These are phyloP conservation scores for Backusella parvicylindrica DNA, from an alignment of 192 early-diverging fungal genomes.

Conservation along the genomic window DNA sequence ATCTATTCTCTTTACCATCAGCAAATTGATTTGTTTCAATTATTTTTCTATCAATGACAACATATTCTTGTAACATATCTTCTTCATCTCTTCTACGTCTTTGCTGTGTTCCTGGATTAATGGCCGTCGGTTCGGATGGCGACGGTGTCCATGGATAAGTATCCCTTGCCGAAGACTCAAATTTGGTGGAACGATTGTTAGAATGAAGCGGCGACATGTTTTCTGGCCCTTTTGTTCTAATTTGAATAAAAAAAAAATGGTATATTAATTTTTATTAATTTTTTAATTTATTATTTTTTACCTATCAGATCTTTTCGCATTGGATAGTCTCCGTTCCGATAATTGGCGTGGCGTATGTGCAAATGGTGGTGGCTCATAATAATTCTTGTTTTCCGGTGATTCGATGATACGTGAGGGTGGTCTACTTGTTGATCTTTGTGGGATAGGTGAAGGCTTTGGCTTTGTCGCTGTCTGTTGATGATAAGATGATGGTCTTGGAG, in stretches of 20 bases:
- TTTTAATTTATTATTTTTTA: background rate
- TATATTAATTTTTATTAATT: background rate
- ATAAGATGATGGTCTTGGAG: background rate
- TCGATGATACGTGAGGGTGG: background rate
- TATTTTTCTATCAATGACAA: slow-evolving; percentile 67
- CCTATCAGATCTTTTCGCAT: background rate
- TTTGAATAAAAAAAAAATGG: no score
- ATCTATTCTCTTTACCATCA: slow-evolving; percentile 47
- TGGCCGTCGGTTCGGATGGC: background rate
- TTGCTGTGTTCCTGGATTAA: slow-evolving; percentile 2
- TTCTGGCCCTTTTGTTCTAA: background rate
- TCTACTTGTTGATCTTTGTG: background rate
- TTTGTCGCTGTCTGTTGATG: background rate
- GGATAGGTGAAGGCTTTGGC: background rate
- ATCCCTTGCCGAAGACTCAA: background rate
- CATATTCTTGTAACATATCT: slow-evolving; percentile 67
- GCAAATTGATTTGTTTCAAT: slow-evolving; percentile 76
- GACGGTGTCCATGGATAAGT: background rate
- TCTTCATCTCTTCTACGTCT: slow-evolving; percentile 32
- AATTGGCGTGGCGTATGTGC: background rate
- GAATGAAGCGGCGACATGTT: slow-evolving; percentile 8
- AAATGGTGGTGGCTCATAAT: slow-evolving; percentile 23
- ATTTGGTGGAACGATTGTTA: background rate
- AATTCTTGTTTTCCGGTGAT: background rate
- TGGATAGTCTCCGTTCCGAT: background rate